Evolutionary conservation across 2,329 filamentous ascomycete genomes (phyloP).

Genomic region (Paecilomyces formosus): DNA sequence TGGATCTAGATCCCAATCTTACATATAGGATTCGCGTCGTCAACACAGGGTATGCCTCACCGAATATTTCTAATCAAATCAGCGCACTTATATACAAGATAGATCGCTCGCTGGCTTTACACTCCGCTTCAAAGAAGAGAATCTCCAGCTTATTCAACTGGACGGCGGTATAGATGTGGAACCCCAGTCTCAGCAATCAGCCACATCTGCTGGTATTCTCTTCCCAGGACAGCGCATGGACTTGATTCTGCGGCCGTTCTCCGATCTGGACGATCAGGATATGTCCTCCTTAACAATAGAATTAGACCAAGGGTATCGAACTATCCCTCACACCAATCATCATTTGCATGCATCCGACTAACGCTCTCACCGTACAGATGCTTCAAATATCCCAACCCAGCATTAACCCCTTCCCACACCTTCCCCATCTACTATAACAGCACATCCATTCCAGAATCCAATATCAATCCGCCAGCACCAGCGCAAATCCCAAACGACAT

Average conservation of each 20-base stretch:
- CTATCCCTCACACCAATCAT: not conserved
- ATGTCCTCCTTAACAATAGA: constrained; percentile 20
- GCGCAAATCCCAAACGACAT: not conserved
- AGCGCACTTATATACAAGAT: not conserved
- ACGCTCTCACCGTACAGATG: constrained; percentile 18
- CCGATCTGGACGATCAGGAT: not conserved
- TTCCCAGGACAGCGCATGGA: constrained; percentile 42
- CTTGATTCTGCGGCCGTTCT: constrained; percentile 22
- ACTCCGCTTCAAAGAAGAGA: constrained; percentile 22
- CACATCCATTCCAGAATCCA: not conserved
- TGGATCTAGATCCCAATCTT: constrained; percentile 14
- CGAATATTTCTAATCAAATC: not conserved
- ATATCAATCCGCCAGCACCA: not conserved
- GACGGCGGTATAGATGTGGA: constrained; percentile 34
- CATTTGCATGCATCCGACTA: constrained; percentile 1
- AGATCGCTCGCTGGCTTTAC: constrained; percentile 36
- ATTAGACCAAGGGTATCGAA: constrained; percentile 29
- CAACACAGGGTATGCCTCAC: constrained; percentile 34
- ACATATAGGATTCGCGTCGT: constrained; percentile 34
- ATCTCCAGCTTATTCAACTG: constrained; percentile 29
- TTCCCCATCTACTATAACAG: constrained; percentile 21
- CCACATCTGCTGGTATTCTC: constrained; percentile 32
- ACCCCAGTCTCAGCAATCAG: constrained; percentile 6
- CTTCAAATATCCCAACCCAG: constrained; percentile 40
- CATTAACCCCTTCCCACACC: constrained; percentile 30